These are phyloP conservation scores for Cornus suecica DNA, from an alignment of 148 eudicot genomes.

Conservation along the genomic window DNA sequence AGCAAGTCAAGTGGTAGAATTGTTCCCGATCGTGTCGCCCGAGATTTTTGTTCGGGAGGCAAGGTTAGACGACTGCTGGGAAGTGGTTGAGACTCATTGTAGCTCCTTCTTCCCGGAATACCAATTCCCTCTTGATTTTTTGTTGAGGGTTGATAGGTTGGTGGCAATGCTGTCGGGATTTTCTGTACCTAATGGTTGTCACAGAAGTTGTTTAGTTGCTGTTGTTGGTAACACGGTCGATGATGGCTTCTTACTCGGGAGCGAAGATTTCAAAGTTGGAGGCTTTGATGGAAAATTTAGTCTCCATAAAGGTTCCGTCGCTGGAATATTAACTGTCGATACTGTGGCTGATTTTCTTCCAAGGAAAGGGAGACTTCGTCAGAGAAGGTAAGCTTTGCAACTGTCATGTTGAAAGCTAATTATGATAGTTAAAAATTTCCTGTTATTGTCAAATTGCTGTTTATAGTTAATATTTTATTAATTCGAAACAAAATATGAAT, in stretches of 20 bases:
- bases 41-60: conserved; percentile 92
- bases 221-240: conserved; percentile 53
- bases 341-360: conserved; percentile 96
- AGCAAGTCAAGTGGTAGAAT: conserved; percentile 82
- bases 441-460: background rate
- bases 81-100: conserved; percentile 96
- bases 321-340: conserved; percentile 93
- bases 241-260: conserved; percentile 48
- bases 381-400: conserved; percentile 60
- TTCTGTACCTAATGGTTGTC: conserved; percentile 76
- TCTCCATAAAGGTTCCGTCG: conserved; percentile 66
- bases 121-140: conserved; percentile 80
- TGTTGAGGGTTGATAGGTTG: conserved; percentile 80
- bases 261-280: conserved; percentile 70
- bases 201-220: conserved; percentile 87
- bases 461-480: too few species aligned
- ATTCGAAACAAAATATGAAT: background rate
- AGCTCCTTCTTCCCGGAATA: conserved; percentile 96
- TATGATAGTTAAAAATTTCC: background rate
- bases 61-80: conserved; percentile 90
- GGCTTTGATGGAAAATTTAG: conserved; percentile 66
- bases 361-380: conserved; percentile 82
- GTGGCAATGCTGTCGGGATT: conserved; percentile 73
- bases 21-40: conserved; percentile 71
- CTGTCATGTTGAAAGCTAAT: background rate